These are phyloP conservation scores for Phytophthora cryptogea DNA, from an alignment of 352 stramenopile species.

Conservation along the genomic window DNA sequence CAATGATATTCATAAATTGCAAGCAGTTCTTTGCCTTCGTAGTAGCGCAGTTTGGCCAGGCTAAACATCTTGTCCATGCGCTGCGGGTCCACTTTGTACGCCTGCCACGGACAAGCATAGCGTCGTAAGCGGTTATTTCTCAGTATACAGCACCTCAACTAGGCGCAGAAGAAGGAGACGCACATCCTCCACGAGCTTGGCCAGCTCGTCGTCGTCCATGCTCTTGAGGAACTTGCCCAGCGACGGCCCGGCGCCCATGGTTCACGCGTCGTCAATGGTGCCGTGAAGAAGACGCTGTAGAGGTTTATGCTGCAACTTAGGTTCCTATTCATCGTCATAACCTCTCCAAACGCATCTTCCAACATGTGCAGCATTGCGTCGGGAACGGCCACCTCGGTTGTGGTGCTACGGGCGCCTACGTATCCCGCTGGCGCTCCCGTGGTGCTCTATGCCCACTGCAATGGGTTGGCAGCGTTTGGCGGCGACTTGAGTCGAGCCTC, in stretches of 20 bases:
- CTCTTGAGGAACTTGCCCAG: slow-evolving; percentile 58
- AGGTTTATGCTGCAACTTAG: too few relatives aligned
- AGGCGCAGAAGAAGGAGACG: slow-evolving; percentile 1
- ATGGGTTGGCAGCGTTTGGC: slow-evolving; percentile 6
- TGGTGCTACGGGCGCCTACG: too few relatives aligned
- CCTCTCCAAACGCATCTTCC: too few relatives aligned
- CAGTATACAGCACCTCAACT: not conserved
- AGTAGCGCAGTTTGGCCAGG: slow-evolving; percentile 46
- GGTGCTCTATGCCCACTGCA: slow-evolving; percentile 1
- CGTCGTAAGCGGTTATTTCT: not conserved
- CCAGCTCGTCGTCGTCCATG: slow-evolving; percentile 69
- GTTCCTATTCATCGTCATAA: too few relatives aligned
- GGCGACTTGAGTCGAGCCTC: slow-evolving; percentile 1
- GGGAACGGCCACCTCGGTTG: not conserved
- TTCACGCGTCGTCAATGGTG: not conserved
- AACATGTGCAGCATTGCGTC: not conserved
- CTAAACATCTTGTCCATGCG: slow-evolving; percentile 56
- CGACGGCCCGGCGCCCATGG: slow-evolving; percentile 53
- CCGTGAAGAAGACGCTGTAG: not conserved
- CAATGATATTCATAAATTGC: too few relatives aligned
- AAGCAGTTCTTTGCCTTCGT: slow-evolving; percentile 27
- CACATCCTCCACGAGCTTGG: slow-evolving; percentile 48
- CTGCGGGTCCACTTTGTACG: slow-evolving; percentile 52
- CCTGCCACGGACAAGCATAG: slow-evolving; percentile 26
- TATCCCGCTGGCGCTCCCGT: not conserved